phyloP scores from a whole-genome alignment of 768 basidiomycete species.

The Galerina sulciceps region DNA sequence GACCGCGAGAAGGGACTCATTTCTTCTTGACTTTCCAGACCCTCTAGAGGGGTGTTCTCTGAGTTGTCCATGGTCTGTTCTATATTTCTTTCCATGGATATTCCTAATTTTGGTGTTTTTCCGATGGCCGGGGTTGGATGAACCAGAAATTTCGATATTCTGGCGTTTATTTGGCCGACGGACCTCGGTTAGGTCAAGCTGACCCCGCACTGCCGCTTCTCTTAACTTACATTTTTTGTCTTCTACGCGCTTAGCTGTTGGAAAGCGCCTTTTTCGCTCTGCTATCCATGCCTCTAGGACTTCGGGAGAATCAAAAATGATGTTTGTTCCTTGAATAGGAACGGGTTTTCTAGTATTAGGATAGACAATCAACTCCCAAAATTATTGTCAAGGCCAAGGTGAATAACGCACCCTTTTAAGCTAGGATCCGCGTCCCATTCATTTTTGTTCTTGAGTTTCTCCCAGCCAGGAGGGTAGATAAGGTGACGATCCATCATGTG shows the following conservation, averaged over 20 bases:
- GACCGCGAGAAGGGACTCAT: background rate
- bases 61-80: background rate
- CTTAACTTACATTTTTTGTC: slow-evolving; percentile 83
- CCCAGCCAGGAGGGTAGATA: slow-evolving; percentile 78
- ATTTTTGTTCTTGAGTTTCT: slow-evolving; percentile 50
- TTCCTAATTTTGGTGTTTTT: background rate
- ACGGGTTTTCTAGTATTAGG: slow-evolving; percentile 59
- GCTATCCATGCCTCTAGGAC: slow-evolving; percentile 84
- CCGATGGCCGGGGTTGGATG: background rate
- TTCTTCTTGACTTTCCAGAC: slow-evolving; percentile 2
- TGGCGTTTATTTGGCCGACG: slow-evolving; percentile 43
- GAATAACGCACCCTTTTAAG: slow-evolving; percentile 65
- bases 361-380: background rate
- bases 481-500: slow-evolving; percentile 94
- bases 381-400: background rate
- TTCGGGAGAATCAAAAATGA: slow-evolving; percentile 81
- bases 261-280: slow-evolving; percentile 88
- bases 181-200: slow-evolving; percentile 57
- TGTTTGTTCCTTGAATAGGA: slow-evolving; percentile 78
- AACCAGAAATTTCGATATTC: slow-evolving; percentile 11
- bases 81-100: background rate
- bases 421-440: slow-evolving; percentile 87
- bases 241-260: slow-evolving; percentile 65
- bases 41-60: slow-evolving; percentile 13
- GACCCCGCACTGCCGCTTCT: slow-evolving; percentile 82